phyloP scores from a whole-genome alignment of 2,329 filamentous ascomycete species.

The Colletotrichum tabaci region DNA sequence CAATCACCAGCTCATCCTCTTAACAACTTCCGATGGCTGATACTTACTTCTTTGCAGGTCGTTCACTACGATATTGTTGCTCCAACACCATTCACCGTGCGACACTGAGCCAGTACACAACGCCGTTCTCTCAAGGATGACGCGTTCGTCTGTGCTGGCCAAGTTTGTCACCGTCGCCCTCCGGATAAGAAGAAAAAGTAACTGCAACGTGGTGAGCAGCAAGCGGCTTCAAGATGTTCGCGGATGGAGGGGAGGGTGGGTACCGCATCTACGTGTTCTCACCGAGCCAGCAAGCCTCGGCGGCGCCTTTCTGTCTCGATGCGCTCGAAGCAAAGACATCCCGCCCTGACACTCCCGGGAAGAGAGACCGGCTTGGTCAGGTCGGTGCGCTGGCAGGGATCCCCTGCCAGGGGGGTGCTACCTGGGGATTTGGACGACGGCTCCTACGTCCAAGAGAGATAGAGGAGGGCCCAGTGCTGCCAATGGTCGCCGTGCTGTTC shows the following conservation, averaged over 20 bases:
- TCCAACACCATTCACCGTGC: neutral
- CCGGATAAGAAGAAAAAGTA: neutral
- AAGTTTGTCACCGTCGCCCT: neutral
- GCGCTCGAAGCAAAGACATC: constrained; percentile 31
- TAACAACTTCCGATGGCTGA: neutral
- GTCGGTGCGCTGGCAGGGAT: constrained; percentile 38
- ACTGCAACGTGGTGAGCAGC: neutral
- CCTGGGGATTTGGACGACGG: constrained; percentile 19
- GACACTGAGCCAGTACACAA: neutral
- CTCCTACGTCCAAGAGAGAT: constrained; percentile 14
- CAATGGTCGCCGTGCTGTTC: constrained; percentile 5
- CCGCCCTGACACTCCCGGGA: constrained; percentile 36
- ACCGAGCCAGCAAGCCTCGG: constrained; percentile 1
- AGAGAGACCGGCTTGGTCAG: constrained; percentile 28
- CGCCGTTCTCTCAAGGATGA: neutral
- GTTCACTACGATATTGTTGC: neutral
- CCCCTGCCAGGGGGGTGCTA: constrained; percentile 13
- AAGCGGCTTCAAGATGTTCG: neutral
- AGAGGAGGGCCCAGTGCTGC: constrained; percentile 17
- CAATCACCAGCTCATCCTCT: constrained; percentile 8
- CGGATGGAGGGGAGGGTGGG: neutral
- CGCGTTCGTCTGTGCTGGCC: neutral
- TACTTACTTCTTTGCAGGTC: neutral
- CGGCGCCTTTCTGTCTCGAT: constrained; percentile 5
- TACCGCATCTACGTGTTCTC: neutral